Conservation (phyloP, 1,284 basidiomycete genomes). For the Sanghuangporus weigelae region DNA sequence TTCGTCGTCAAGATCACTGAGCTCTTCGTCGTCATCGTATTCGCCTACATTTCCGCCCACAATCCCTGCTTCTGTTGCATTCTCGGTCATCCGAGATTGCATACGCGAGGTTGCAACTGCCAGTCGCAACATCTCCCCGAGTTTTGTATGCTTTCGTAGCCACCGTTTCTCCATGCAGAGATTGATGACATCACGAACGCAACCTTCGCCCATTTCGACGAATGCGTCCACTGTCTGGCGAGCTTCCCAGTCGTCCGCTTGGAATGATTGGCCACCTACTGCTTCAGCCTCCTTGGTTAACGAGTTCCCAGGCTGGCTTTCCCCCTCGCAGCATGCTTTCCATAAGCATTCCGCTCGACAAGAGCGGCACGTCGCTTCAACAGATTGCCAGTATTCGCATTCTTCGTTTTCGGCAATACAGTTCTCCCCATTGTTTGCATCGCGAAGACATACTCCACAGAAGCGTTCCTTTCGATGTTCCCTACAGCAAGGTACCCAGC, state of each 20-base stretch:
- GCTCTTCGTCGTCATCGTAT: constrained; percentile 18
- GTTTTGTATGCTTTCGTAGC: constrained; percentile 57
- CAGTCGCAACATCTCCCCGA: constrained; percentile 59
- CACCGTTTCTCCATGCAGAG: constrained; percentile 64
- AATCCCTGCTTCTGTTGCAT: constrained; percentile 22
- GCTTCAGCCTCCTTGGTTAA: constrained; percentile 51
- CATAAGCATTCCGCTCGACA: constrained; percentile 61
- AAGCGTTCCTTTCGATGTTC: constrained; percentile 56
- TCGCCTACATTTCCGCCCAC: constrained; percentile 20
- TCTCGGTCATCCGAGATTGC: constrained; percentile 23
- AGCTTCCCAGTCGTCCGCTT: constrained; percentile 57
- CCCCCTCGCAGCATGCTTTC: constrained; percentile 29
- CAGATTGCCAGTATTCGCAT: constrained; percentile 55
- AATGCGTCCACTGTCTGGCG: constrained; percentile 57
- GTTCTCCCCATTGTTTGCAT: constrained; percentile 41
- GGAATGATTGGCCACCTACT: constrained; percentile 41
- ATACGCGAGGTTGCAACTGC: constrained; percentile 56
- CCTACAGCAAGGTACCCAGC: constrained; percentile 48
- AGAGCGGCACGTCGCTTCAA: constrained; percentile 58
- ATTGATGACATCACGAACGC: constrained; percentile 51
- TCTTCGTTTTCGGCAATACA: constrained; percentile 65
- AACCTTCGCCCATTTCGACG: constrained; percentile 68
- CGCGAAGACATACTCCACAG: constrained; percentile 66
- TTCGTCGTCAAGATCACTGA: constrained; percentile 17
- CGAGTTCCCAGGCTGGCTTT: constrained; percentile 28